phyloP scores from a whole-genome alignment of 257 asterid species.

The Penstemon newberryi region DNA sequence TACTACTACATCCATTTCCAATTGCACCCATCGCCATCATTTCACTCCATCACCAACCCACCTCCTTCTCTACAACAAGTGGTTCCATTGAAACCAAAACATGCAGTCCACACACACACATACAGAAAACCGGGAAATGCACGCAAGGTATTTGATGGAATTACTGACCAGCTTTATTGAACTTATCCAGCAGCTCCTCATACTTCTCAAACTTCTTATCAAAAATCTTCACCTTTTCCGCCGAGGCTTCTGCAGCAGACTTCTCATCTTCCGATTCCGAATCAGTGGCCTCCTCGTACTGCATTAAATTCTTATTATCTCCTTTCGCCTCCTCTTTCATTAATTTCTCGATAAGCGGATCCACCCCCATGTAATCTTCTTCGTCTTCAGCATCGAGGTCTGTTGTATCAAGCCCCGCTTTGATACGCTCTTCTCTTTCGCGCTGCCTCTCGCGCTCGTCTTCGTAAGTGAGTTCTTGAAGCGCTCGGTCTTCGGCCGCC shows the following conservation, averaged over 20 bases:
- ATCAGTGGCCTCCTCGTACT: constrained; percentile 63
- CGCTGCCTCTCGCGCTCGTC: constrained; percentile 43
- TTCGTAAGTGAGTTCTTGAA: constrained; percentile 37
- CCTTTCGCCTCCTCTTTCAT: constrained; percentile 50
- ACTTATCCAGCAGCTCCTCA: constrained; percentile 58
- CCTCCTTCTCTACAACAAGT: not conserved
- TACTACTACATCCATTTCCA: too few species aligned
- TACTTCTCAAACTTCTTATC: constrained; percentile 62
- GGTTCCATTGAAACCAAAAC: not conserved
- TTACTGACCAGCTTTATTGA: constrained; percentile 65
- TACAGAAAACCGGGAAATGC: not conserved
- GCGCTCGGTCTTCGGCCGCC: constrained; percentile 37
- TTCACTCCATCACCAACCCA: not conserved
- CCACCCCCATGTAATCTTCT: constrained; percentile 53
- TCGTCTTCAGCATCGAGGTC: constrained; percentile 60
- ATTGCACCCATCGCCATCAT: not conserved
- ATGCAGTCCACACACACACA: not conserved
- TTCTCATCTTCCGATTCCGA: constrained; percentile 65
- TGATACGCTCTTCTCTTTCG: constrained; percentile 56
- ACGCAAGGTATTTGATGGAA: not conserved
- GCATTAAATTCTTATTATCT: constrained; percentile 28
- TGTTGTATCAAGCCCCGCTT: constrained; percentile 55
- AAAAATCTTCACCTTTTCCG: constrained; percentile 43
- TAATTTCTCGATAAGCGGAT: constrained; percentile 46
- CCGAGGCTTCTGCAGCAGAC: constrained; percentile 45